Evolutionary conservation across 1,284 basidiomycete species (phyloP), one percentile per base, ranked within the genome.

Genomic region (Xanthoconium separans): DNA sequence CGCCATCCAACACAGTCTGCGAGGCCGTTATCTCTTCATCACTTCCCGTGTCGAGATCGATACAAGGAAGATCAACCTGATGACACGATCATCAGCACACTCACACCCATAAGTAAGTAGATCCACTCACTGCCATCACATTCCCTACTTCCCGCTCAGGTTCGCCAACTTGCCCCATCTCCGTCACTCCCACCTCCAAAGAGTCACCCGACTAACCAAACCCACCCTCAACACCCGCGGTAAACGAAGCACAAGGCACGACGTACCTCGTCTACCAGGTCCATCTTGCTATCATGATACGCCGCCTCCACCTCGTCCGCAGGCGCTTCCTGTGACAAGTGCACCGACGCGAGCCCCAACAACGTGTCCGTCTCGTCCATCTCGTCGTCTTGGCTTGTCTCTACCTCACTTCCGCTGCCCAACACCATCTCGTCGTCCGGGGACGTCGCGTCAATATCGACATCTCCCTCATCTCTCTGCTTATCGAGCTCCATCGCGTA

Each of bases 321-420:
- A 27, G 1, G 4, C 24, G 6, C 31, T 27, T 53, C 55, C 33
- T 51, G 51, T 15, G 53, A 61, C 24, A 65, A 50, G 41, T 66
- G 63, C 22, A 66, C 64, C 15, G 65, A 67, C 33, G 56, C 67
- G 22, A 66, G 57, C 13, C 63, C 59, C 46, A 69, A 51, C 44
- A 68, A 48, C 36, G 47, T 15, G 24, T 68, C 66, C 36, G 55
- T 3, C 36, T 61, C 65, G 24, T 68, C 59, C 11, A 31, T 22
- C 12, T 36, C 45, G 6, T 2, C 22, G 7, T 48, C 44, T 12
- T 31, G 13, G 13, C 2, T 22, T 3, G 8, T 20, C 15, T 31
- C 36, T 4, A 20, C 9, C 22, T 29, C 40, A 2, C 9, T 9
- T 11, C 15, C 46, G 10, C 15, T n/a, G 6, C 8, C 15, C 33